phyloP scores from a whole-genome alignment of 495 filamentous ascomycete genomes.

The Schizothecium vesticola region DNA sequence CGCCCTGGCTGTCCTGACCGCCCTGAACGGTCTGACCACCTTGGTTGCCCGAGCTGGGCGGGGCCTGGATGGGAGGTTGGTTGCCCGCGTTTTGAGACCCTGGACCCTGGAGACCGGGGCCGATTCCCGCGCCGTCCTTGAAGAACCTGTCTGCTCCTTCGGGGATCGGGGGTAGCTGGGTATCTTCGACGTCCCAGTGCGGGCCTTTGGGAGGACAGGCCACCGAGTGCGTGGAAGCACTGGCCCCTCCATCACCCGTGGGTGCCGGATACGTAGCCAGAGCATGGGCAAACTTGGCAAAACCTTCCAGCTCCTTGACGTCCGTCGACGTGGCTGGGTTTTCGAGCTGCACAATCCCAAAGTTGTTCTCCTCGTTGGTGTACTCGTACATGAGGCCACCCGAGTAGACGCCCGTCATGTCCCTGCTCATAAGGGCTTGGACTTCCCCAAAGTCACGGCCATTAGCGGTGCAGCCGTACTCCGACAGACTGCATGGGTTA shows the following conservation, averaged over 20 bases:
- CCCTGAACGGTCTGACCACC: not conserved
- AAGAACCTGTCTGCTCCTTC: slow-evolving; percentile 59
- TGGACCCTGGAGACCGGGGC: slow-evolving; percentile 62
- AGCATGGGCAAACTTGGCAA: slow-evolving; percentile 59
- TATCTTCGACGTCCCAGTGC: slow-evolving; percentile 67
- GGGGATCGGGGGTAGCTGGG: slow-evolving; percentile 71
- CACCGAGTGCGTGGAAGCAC: slow-evolving; percentile 56
- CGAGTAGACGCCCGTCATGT: slow-evolving; percentile 92
- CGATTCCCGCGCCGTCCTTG: slow-evolving; percentile 65
- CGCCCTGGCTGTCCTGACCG: not conserved
- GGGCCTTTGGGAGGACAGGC: slow-evolving; percentile 63
- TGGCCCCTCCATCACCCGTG: slow-evolving; percentile 70
- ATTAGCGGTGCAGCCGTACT: slow-evolving; percentile 84
- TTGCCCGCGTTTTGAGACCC: slow-evolving; percentile 68
- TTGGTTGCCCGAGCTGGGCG: not conserved
- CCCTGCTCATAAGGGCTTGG: slow-evolving; percentile 64
- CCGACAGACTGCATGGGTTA: slow-evolving; percentile 57
- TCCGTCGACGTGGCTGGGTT: slow-evolving; percentile 31
- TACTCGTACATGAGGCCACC: slow-evolving; percentile 97
- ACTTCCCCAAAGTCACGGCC: slow-evolving; percentile 79
- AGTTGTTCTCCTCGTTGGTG: slow-evolving; percentile 67
- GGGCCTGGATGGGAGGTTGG: not conserved
- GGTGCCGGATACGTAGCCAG: slow-evolving; percentile 60
- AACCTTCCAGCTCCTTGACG: slow-evolving; percentile 52
- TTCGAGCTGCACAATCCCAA: slow-evolving; percentile 68